phyloP scores from a whole-genome alignment of 2,329 filamentous ascomycete genomes.

The Verticillium longisporum region DNA sequence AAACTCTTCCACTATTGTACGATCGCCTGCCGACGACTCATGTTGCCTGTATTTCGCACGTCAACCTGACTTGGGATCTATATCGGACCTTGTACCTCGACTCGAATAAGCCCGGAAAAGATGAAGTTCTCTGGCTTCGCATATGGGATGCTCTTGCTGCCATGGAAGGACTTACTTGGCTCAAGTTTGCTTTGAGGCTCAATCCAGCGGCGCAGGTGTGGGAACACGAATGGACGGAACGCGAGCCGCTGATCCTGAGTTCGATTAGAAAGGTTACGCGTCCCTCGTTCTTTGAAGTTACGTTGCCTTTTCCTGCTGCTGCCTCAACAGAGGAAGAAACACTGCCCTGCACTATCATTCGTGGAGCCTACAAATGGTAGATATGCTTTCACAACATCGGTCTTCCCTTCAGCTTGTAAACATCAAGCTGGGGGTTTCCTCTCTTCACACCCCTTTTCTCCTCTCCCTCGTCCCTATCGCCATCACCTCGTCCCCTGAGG shows the following conservation, averaged over 20 bases:
- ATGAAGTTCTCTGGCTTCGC: conserved; percentile 6
- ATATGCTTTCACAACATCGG: conserved; percentile 1
- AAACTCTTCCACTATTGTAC: background rate
- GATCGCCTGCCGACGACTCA: conserved; percentile 5
- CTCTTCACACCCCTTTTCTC: background rate
- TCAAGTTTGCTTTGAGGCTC: conserved; percentile 8
- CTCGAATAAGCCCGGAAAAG: background rate
- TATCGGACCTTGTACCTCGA: conserved; percentile 1
- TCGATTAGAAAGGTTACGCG: conserved; percentile 10
- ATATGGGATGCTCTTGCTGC: conserved; percentile 9
- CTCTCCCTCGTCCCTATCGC: background rate
- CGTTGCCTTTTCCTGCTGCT: conserved; percentile 10
- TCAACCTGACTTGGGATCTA: conserved; percentile 3
- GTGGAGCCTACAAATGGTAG: background rate
- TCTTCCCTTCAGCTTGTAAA: background rate
- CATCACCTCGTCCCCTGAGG: background rate
- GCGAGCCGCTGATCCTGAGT: conserved; percentile 7
- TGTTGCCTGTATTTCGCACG: conserved; percentile 2
- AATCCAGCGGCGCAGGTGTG: background rate
- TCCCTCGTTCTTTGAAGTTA: conserved; percentile 10
- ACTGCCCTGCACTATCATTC: conserved; percentile 10
- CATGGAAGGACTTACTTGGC: conserved; percentile 11
- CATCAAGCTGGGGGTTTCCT: background rate
- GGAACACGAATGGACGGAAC: conserved; percentile 3
- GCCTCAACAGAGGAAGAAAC: conserved; percentile 8